These are phyloP conservation scores for Kondoa subrosea DNA, from an alignment of 768 basidiomycete genomes.

Conservation along the genomic window DNA sequence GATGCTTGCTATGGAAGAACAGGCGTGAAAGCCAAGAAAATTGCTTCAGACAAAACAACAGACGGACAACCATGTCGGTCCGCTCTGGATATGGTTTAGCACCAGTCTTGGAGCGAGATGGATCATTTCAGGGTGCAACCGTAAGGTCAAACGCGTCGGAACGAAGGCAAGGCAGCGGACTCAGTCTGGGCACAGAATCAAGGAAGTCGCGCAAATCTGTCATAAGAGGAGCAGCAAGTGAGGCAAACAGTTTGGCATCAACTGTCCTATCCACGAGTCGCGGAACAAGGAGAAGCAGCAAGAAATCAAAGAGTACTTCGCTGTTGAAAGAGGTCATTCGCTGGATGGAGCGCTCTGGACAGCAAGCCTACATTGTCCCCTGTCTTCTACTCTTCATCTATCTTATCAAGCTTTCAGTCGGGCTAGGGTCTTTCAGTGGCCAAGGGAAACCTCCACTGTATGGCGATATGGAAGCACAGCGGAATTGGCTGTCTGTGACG, in stretches of 20 bases:
- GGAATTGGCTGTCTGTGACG: conserved; percentile 30
- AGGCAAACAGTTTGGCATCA: conserved; percentile 3
- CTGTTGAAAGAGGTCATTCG: not conserved
- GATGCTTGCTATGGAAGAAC: no score
- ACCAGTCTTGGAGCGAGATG: no score
- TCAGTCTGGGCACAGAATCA: not conserved
- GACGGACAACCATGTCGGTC: no score
- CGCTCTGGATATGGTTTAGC: no score
- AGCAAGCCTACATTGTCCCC: conserved; percentile 4
- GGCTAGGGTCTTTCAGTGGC: conserved; percentile 58
- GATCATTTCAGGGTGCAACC: not conserved
- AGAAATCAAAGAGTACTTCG: not conserved
- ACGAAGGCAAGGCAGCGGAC: not conserved
- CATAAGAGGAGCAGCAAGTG: not conserved
- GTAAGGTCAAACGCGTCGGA: not conserved
- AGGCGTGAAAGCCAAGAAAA: no score
- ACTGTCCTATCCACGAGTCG: not conserved
- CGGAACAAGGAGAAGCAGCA: conserved; percentile 1
- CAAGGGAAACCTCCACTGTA: conserved; percentile 24
- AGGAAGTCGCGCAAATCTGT: not conserved
- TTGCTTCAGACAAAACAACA: no score
- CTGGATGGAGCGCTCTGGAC: not conserved
- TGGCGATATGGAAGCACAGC: conserved; percentile 31
- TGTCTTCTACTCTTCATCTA: conserved; percentile 31
- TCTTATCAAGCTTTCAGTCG: conserved; percentile 51